Conservation (phyloP, 208 protist genomes). For the Angomonas deanei region DNA sequence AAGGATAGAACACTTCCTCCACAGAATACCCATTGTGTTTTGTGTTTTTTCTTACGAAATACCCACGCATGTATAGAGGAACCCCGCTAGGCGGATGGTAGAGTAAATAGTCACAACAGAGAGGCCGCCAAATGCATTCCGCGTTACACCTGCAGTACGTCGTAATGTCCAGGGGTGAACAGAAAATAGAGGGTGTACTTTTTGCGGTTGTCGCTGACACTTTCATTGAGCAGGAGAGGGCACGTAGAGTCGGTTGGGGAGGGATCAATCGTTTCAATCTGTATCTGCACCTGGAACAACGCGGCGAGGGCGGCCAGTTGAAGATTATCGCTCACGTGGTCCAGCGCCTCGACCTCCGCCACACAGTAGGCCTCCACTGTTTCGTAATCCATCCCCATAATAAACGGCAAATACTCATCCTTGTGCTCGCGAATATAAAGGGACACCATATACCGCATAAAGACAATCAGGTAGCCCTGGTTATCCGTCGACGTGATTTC, state of each 20-base stretch:
- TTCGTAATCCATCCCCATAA: constrained; percentile 55
- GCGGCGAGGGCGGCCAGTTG: constrained; percentile 68
- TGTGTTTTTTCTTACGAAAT: constrained; percentile 9
- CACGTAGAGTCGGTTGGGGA: constrained; percentile 12
- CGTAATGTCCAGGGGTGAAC: constrained; percentile 80
- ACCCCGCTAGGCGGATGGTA: too few species aligned
- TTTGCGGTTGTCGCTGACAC: background rate
- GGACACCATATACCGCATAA: constrained; percentile 72
- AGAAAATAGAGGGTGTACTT: constrained; percentile 27
- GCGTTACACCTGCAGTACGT: constrained; percentile 29
- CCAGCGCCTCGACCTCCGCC: constrained; percentile 68
- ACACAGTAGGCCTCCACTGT: constrained; percentile 60
- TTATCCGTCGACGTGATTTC: constrained; percentile 25
- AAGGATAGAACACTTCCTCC: background rate
- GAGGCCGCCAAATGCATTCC: background rate
- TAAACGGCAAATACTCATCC: constrained; percentile 70
- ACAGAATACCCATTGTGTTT: background rate
- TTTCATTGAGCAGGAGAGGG: constrained; percentile 18
- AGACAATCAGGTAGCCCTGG: constrained; percentile 54
- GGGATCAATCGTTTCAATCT: constrained; percentile 59
- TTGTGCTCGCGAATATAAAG: constrained; percentile 46
- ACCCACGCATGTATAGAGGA: too few species aligned
- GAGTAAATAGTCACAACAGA: too few species aligned
- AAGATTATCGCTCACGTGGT: constrained; percentile 78
- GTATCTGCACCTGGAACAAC: constrained; percentile 38